Evolutionary conservation across 2,329 filamentous ascomycete genomes (phyloP).

Genomic region (Monosporascus sp.): DNA sequence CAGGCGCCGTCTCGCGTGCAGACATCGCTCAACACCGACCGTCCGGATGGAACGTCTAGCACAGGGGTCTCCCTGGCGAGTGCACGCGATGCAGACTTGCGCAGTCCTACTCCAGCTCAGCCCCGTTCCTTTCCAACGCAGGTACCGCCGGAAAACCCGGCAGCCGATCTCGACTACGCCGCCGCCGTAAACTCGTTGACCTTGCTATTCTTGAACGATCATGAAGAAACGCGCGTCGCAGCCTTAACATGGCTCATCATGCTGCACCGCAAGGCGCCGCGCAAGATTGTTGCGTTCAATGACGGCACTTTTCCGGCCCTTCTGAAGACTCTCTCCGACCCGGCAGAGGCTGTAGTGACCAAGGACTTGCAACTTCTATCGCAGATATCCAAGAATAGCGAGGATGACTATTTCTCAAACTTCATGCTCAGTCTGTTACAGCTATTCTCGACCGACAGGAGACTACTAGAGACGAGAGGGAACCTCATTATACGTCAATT

Average conservation of each 20-base stretch:
- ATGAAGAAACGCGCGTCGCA: constrained; percentile 91
- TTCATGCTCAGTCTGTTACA: constrained; percentile 98
- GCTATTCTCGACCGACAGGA: constrained; percentile 89
- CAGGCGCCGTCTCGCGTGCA: constrained; percentile 35
- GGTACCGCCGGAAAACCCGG: constrained; percentile 36
- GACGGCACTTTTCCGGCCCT: constrained; percentile 95
- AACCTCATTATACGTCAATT: constrained; percentile 96
- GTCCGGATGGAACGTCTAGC: constrained; percentile 41
- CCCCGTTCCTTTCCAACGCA: constrained; percentile 42
- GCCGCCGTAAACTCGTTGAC: constrained; percentile 92
- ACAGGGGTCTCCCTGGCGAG: constrained; percentile 48
- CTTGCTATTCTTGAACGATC: constrained; percentile 89
- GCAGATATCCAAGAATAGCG: constrained; percentile 93
- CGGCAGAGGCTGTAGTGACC: constrained; percentile 91
- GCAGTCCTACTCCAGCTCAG: constrained; percentile 47
- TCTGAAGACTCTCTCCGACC: constrained; percentile 92
- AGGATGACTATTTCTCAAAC: constrained; percentile 94
- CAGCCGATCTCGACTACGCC: constrained; percentile 85
- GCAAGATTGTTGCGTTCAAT: constrained; percentile 90
- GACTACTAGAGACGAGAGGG: constrained; percentile 83
- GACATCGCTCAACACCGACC: constrained; percentile 37
- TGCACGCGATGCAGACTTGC: constrained; percentile 47
- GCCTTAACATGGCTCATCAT: constrained; percentile 96
- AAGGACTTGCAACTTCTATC: constrained; percentile 90
- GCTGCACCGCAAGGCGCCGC: constrained; percentile 90